Conservation (phyloP, 768 basidiomycete genomes). For the Infundibulicybe gibba region DNA sequence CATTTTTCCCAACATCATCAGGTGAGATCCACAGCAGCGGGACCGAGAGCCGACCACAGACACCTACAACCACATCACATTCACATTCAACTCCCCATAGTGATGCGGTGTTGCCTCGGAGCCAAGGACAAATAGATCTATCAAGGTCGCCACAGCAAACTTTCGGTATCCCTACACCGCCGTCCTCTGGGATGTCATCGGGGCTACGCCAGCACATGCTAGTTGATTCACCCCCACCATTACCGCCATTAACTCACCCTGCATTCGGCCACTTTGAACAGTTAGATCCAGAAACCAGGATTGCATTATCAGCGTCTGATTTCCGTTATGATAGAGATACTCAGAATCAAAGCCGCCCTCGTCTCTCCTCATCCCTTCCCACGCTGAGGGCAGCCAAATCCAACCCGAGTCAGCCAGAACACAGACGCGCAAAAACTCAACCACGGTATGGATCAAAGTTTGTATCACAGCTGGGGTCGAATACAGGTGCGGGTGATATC, state of each 20-base stretch:
- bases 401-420: neutral
- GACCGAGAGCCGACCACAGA: neutral
- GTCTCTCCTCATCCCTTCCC: constrained; percentile 19
- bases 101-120: neutral
- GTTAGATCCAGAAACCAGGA: no score
- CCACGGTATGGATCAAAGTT: constrained; percentile 7
- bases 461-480: constrained; percentile 1
- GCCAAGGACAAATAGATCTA: no score
- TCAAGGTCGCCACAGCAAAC: constrained; percentile 26
- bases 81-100: constrained; percentile 9
- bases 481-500: no score
- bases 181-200: constrained; percentile 23
- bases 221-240: constrained; percentile 40
- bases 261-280: constrained; percentile 17
- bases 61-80: constrained; percentile 6
- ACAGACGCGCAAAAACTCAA: constrained; percentile 9
- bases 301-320: neutral
- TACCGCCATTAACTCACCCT: constrained; percentile 53
- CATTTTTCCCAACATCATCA: no score
- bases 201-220: constrained; percentile 17
- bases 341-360: constrained; percentile 6
- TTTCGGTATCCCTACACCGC: constrained; percentile 28
- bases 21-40: neutral
- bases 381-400: constrained; percentile 9
- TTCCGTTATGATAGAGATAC: constrained; percentile 1